Evolutionary conservation across 2,329 filamentous ascomycete species (phyloP).

Genomic region (Colletotrichum abscissum): DNA sequence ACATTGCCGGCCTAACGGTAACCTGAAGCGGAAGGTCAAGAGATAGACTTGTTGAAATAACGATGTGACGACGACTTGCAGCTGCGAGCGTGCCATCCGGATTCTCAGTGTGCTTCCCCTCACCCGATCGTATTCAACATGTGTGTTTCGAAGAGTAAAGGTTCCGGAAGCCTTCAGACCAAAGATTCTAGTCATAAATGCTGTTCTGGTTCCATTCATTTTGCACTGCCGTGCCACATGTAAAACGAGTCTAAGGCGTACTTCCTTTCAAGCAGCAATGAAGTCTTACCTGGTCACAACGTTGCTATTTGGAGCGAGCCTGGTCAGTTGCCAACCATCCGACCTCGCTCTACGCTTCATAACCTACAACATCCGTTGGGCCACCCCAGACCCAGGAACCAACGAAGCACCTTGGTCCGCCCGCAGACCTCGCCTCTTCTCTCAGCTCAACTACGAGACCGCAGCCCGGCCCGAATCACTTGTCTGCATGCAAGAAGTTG

Average conservation of each 20-base stretch:
- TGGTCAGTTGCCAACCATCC: neutral
- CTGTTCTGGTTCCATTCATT: neutral
- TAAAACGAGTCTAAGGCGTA: neutral
- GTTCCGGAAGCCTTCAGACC: no score
- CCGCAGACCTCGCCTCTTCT: constrained; percentile 49
- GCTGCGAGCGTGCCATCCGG: neutral
- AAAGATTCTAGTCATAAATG: neutral
- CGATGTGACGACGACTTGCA: constrained; percentile 3
- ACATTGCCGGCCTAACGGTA: neutral
- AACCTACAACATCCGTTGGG: constrained; percentile 62
- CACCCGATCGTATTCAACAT: neutral
- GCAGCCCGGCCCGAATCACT: constrained; percentile 45
- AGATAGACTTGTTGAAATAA: neutral
- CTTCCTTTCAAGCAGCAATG: neutral
- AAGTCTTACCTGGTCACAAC: neutral
- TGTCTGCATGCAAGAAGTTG: constrained; percentile 62
- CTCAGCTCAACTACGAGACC: constrained; percentile 51
- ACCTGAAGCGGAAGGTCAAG: neutral
- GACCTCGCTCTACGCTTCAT: constrained; percentile 50
- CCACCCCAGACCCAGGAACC: constrained; percentile 48
- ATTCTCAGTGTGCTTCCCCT: neutral
- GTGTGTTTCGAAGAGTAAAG: neutral
- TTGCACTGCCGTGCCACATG: neutral
- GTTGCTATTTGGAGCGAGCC: neutral
- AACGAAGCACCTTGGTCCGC: constrained; percentile 56